Base-by-base conservation (phyloP, 106 monocot species). In the Acorus calamus region DNA sequence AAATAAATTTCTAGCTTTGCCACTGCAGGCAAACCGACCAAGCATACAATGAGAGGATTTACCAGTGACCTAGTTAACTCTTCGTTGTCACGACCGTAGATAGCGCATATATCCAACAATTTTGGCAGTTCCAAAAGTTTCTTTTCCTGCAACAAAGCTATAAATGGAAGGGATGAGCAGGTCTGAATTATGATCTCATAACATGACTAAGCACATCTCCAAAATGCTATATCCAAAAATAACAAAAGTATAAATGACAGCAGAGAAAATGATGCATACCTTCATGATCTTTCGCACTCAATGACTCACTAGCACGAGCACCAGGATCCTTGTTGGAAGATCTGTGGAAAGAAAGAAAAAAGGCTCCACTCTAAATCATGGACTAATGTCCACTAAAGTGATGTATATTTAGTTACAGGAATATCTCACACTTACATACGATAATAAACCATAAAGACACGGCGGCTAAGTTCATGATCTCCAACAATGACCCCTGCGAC, bases 91-190 rank as follows among this genome's bases (percentile, higher is more conserved):
- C 73, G 70, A 12, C 79, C 92, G 71, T 84, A 92, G 44, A 92
- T 84, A 6, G 83, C 84, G 73, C 87, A 92, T 58, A 84, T 92
- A 61, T 92, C 92, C 61, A 92, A 68, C 62, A 88, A 78, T 62
- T 80, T 88, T 56, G 83, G 83, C 71, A 88, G 57, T 14, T 88
- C 83, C 14, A 88, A 66, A 56, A 83, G 62, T 55, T 78, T 80
- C 80, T 80, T 88, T 66, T 84, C 78, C 83, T 83, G 87, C 80
- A 88, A 66, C 47, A 88, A 72, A 62, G 80, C 87, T 88, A 80
- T 54, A 78, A 12, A 67, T 14, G 12, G 58, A 66, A 61, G 4
- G 69, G 50, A 73, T 71, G 49, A 72, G 56, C 42, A 75, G 49
- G 7, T 57, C 6, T 3, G 4, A 45, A 51, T 50, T 3, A 11